Evolutionary conservation across 371 early-diverging fungal genomes (phyloP), one percentile per base, ranked within the genome.

Genomic region (Syncephalastrum monosporum): DNA sequence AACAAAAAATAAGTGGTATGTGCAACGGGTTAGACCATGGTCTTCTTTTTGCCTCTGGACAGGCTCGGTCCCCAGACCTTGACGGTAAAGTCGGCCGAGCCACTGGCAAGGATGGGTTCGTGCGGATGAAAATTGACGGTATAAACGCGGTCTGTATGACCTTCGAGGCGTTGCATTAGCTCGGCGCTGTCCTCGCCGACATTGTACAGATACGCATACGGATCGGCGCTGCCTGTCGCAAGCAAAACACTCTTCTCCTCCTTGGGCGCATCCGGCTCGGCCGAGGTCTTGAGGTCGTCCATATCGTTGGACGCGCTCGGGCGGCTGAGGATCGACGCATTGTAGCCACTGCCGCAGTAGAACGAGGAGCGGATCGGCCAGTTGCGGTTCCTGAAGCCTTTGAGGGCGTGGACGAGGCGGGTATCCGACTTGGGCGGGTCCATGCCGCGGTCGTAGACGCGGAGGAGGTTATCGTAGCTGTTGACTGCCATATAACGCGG

Each of bases 361-460:
- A 91, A 92, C 0, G 91, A 86, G 38, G 87, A 86, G 64, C 87
- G 89, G 63, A 94, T 92, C 0, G 95, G 92, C 92, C 92, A 94
- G 64, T 93, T 92, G 50, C 87, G 90, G 71, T 92, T 92, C 62
- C 90, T 89, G 74, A 88, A 87, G 2, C 93, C 93, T 62, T 92
- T 92, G 27, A 92, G 68, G 1, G 87, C 76, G 62, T 91, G 89
- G 0, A 88, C 71, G 4, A 89, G 68, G 16, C 88, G 82, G 33
- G 83, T 75, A 38, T 78, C 69, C 12, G 82, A 83, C 44, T 79
- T 79, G 7, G 91, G 90, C 17, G 91, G 91, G 53, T 85, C 78
- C 60, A 87, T 82, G 3, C 91, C 93, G 7, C 91, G 82, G 61
- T 94, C 92, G 74, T 92, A 94, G 0, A 94, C 89, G 7, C 92